Conservation (phyloP, 768 basidiomycete species). For the Chalciporus pseudorubinellus region DNA sequence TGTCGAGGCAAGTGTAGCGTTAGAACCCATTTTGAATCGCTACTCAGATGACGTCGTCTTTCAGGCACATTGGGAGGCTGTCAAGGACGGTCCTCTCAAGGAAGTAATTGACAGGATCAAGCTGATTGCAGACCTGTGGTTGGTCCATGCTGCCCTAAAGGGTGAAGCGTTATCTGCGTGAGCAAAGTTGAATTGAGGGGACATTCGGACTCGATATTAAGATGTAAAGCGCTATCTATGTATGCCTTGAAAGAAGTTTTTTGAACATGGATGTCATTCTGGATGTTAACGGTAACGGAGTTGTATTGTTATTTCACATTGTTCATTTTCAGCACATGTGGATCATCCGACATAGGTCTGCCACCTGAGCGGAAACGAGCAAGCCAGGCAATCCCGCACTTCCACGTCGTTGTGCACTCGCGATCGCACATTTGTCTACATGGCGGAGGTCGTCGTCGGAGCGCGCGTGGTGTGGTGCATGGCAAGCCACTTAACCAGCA, state of each 20-base stretch:
- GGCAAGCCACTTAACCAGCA: neutral
- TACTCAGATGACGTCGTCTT: neutral
- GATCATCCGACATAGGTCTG: too few relatives aligned
- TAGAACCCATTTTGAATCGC: neutral
- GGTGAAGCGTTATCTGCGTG: slow-evolving; percentile 3
- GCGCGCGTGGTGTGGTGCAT: neutral
- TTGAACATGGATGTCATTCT: neutral
- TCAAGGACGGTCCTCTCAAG: slow-evolving; percentile 27
- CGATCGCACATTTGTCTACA: neutral
- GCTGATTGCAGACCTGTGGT: slow-evolving; percentile 28
- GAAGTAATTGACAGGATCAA: slow-evolving; percentile 26
- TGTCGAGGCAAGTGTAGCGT: slow-evolving; percentile 24
- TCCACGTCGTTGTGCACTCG: neutral
- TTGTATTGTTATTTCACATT: neutral
- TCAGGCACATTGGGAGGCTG: slow-evolving; percentile 37
- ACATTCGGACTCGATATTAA: neutral
- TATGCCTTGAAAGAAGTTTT: slow-evolving; percentile 7
- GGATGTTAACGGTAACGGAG: neutral
- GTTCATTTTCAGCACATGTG: neutral
- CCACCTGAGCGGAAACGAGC: too few relatives aligned
- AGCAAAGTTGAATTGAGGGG: neutral
- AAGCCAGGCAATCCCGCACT: neutral
- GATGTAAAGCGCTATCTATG: neutral
- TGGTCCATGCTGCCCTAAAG: slow-evolving; percentile 30
- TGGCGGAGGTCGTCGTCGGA: neutral